phyloP scores from a whole-genome alignment of 2,329 filamentous ascomycete species.

The Sclerotinia subarctica region DNA sequence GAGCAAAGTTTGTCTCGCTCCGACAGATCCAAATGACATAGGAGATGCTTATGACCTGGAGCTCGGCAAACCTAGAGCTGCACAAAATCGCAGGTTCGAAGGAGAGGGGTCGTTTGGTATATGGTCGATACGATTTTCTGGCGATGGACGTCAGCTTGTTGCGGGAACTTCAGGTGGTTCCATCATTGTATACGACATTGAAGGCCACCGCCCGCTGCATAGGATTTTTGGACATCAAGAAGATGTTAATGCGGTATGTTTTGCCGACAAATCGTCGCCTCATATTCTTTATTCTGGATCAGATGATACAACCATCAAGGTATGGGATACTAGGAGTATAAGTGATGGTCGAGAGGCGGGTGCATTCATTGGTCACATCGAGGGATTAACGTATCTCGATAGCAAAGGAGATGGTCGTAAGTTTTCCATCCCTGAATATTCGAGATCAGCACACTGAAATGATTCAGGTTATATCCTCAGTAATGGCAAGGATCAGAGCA shows the following conservation, averaged over 20 bases:
- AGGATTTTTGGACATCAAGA: slow-evolving; percentile 64
- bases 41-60: slow-evolving; percentile 80
- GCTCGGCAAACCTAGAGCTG: slow-evolving; percentile 52
- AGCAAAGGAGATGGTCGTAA: slow-evolving; percentile 64
- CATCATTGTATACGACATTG: slow-evolving; percentile 90
- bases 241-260: slow-evolving; percentile 96
- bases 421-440: slow-evolving; percentile 6
- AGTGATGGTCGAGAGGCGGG: slow-evolving; percentile 72
- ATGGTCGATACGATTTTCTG: slow-evolving; percentile 89
- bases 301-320: slow-evolving; percentile 89
- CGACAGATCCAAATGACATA: slow-evolving; percentile 78
- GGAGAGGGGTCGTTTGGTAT: slow-evolving; percentile 55
- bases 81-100: slow-evolving; percentile 27
- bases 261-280: slow-evolving; percentile 81
- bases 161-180: slow-evolving; percentile 78
- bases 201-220: slow-evolving; percentile 71
- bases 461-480: slow-evolving; percentile 69
- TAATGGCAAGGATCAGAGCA: slow-evolving; percentile 94
- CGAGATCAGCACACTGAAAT: slow-evolving; percentile 16
- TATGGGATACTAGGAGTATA: slow-evolving; percentile 94
- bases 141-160: slow-evolving; percentile 85
- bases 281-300: slow-evolving; percentile 96
- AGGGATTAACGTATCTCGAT: slow-evolving; percentile 66
- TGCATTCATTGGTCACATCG: slow-evolving; percentile 63
- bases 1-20: slow-evolving; percentile 77